Evolutionary conservation across 2,329 filamentous ascomycete species (phyloP), one percentile per base, ranked within the genome.

Genomic region (Huntiella decipiens): DNA sequence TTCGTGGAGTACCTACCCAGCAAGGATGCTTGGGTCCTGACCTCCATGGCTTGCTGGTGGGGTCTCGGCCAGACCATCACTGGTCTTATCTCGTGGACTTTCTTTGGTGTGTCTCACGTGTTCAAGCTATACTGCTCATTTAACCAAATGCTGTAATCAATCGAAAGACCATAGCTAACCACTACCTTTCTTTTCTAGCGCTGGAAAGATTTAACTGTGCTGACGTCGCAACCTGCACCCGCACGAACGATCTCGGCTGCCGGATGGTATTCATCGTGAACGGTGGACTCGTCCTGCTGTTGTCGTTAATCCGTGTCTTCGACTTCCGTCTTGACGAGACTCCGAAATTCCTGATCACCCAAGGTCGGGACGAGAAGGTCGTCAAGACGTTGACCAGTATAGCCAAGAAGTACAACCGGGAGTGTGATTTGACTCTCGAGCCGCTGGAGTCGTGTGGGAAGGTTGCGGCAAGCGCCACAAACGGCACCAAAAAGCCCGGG

Each of bases 1-100:
- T 70, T 71, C 52, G 57, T 71, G 15, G 68, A 72, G 49, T 70
- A 67, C 51, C 59, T 70, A 0, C 68, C 67, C 0, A 57, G 61
- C 40, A 58, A 57, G 19, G 62, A 67, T 43, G 66, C 69, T 55
- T 70, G 64, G 60, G 58, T 70, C 12, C 55, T 71, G 19, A 63
- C 61, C 1, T 61, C 62, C 5, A 55, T 70, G 10, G 66, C 66
- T 0, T 60, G 57, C 1, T 67, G 68, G 60, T 72, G 68, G 69
- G 67, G 67, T 2, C 50, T 73, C 22, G 70, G 68, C 1, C 67
- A 73, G 54, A 60, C 70, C 13, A 53, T 67, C 22, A 61, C 63
- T 2, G 61, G 61, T 1, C 59, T 67, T 45, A 57, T 70, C 40
- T 61, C 63, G 12, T 68, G 65, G 64, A 59, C 61, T 1, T 63